phyloP scores from a whole-genome alignment of 352 stramenopile genomes.

The Phytophthora rubi region DNA sequence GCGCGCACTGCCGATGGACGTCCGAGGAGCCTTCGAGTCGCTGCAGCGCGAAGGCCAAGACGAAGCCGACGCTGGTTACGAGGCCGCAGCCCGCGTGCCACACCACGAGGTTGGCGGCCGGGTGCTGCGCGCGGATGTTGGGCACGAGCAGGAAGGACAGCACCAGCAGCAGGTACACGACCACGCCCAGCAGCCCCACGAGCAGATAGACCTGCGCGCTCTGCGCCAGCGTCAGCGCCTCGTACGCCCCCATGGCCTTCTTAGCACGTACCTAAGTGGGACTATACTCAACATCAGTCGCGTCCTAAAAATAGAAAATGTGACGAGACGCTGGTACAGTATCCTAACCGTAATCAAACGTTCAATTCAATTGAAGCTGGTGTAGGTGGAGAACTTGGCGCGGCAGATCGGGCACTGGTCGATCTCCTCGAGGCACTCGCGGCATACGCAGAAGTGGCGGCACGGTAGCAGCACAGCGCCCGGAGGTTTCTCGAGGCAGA shows the following conservation, averaged over 20 bases:
- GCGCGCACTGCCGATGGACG: constrained; percentile 47
- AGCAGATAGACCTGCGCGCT: constrained; percentile 64
- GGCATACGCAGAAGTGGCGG: constrained; percentile 72
- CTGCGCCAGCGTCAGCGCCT: constrained; percentile 60
- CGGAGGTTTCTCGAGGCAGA: constrained; percentile 61
- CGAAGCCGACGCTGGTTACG: constrained; percentile 63
- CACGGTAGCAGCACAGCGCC: constrained; percentile 63
- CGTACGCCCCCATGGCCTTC: constrained; percentile 46
- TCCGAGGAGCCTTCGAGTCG: constrained; percentile 2
- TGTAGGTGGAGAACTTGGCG: constrained; percentile 62
- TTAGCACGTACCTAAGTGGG: too few relatives aligned
- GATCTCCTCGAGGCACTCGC: constrained; percentile 70
- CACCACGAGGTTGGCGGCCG: constrained; percentile 74
- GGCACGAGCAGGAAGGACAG: constrained; percentile 76
- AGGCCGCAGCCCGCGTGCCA: constrained; percentile 79
- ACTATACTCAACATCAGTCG: too few relatives aligned
- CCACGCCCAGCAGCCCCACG: constrained; percentile 58
- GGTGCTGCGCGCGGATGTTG: constrained; percentile 83
- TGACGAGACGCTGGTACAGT: background rate
- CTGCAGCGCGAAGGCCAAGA: constrained; percentile 52
- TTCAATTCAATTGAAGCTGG: constrained; percentile 30
- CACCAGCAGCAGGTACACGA: constrained; percentile 72
- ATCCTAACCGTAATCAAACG: background rate
- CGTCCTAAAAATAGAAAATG: too few relatives aligned
- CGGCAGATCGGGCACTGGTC: constrained; percentile 78